Evolutionary conservation across 441 rosid genomes (phyloP).

Genomic region (Gossypium schwendimanii): DNA sequence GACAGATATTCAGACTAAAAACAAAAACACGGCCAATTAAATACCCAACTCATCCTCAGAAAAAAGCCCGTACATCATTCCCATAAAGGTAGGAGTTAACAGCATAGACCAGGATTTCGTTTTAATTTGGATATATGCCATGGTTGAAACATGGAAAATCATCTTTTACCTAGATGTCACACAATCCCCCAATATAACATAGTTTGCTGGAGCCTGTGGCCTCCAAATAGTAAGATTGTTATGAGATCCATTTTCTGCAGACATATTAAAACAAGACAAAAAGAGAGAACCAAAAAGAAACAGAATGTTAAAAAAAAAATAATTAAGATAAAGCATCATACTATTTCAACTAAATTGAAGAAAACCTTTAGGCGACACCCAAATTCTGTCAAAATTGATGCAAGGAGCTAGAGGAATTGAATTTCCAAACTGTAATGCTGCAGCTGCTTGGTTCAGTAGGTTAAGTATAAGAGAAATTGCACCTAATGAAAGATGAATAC

Average conservation of each 20-base stretch:
- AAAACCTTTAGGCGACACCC: slow-evolving; percentile 91
- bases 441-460: slow-evolving; percentile 76
- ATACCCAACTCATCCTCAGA: neutral
- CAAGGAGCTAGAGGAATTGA: slow-evolving; percentile 81
- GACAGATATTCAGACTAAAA: neutral
- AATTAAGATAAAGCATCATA: slow-evolving; percentile 5
- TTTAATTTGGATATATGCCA: neutral
- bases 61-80: neutral
- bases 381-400: slow-evolving; percentile 71
- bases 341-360: slow-evolving; percentile 9
- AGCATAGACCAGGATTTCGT: neutral
- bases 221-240: slow-evolving; percentile 95
- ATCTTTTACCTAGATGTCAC: slow-evolving; percentile 86
- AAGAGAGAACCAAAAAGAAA: neutral
- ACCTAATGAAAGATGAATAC: slow-evolving; percentile 86
- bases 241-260: slow-evolving; percentile 69
- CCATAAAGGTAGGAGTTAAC: neutral
- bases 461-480: slow-evolving; percentile 79
- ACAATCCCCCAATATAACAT: slow-evolving; percentile 96
- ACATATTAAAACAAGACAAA: slow-evolving; percentile 16
- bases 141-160: neutral
- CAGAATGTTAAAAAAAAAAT: neutral
- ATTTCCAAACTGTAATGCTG: slow-evolving; percentile 88
- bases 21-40: neutral
- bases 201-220: slow-evolving; percentile 91